phyloP scores from a whole-genome alignment of 805 yeast genomes.

The Pichia sporocuriosa region DNA sequence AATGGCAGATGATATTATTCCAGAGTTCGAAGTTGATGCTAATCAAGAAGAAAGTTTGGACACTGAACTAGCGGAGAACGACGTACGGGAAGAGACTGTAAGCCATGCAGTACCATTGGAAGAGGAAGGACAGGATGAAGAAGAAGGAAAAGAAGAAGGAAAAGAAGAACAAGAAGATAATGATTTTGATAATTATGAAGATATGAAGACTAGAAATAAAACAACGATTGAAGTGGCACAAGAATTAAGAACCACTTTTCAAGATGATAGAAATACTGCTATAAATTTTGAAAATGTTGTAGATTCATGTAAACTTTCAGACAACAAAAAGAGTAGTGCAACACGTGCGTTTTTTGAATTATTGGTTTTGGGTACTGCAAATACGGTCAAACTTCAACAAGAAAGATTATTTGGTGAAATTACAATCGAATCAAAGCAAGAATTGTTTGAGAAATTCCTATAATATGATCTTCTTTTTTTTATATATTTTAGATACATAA shows the following conservation, averaged over 20 bases:
- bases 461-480: no score
- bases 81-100: not conserved
- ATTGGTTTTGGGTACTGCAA: slow-evolving; percentile 72
- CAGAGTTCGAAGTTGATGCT: not conserved
- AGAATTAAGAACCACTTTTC: slow-evolving; percentile 30
- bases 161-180: slow-evolving; percentile 11
- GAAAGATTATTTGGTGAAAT: slow-evolving; percentile 54
- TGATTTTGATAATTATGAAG: slow-evolving; percentile 18
- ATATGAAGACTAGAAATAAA: slow-evolving; percentile 29
- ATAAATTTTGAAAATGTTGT: slow-evolving; percentile 12
- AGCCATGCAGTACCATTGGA: not conserved
- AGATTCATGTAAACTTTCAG: slow-evolving; percentile 30
- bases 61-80: not conserved
- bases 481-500: not conserved
- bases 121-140: not conserved
- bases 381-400: slow-evolving; percentile 60
- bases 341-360: slow-evolving; percentile 75
- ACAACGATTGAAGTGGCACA: slow-evolving; percentile 50
- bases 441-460: slow-evolving; percentile 15
- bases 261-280: not conserved
- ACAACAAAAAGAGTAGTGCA: slow-evolving; percentile 47
- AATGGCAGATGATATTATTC: not conserved
- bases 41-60: not conserved
- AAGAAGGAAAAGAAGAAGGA: not conserved
- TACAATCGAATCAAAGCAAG: slow-evolving; percentile 29